phyloP scores from a whole-genome alignment of 495 filamentous ascomycete species.

The Penicillium argentinense region DNA sequence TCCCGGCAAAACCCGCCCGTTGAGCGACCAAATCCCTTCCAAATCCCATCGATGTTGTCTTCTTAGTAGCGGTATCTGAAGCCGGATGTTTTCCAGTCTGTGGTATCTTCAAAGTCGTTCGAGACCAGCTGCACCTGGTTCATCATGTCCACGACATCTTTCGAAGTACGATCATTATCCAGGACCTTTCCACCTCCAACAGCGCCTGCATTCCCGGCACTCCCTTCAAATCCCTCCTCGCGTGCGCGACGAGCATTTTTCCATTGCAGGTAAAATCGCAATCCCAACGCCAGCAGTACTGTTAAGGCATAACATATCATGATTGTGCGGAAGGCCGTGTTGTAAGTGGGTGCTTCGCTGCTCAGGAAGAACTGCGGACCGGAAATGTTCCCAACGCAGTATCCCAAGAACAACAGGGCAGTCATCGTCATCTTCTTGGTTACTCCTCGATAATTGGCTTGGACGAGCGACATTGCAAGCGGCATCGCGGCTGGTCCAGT shows the following conservation, averaged over 20 bases:
- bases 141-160: conserved; percentile 26
- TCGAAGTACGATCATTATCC: conserved; percentile 17
- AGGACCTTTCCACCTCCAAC: conserved; percentile 36
- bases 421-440: conserved; percentile 62
- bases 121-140: conserved; percentile 29
- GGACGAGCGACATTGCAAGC: conserved; percentile 53
- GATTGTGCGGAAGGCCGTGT: conserved; percentile 51
- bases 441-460: conserved; percentile 62
- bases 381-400: conserved; percentile 41
- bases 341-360: conserved; percentile 34
- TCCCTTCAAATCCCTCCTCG: conserved; percentile 42
- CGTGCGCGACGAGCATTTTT: conserved; percentile 38
- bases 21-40: neutral
- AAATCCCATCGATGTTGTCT: neutral
- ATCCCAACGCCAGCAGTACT: conserved; percentile 32
- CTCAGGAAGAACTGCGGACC: conserved; percentile 42
- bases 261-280: conserved; percentile 43
- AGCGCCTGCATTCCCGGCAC: conserved; percentile 38
- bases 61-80: conserved; percentile 47
- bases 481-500: conserved; percentile 57
- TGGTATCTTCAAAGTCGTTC: conserved; percentile 51
- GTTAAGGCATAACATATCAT: conserved; percentile 52
- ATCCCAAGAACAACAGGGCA: conserved; percentile 41
- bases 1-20: conserved; percentile 1
- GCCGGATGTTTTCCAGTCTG: conserved; percentile 53